Evolutionary conservation across 441 rosid species (phyloP), one percentile per base, ranked within the genome.

Genomic region (Arabidopsis lyrata): DNA sequence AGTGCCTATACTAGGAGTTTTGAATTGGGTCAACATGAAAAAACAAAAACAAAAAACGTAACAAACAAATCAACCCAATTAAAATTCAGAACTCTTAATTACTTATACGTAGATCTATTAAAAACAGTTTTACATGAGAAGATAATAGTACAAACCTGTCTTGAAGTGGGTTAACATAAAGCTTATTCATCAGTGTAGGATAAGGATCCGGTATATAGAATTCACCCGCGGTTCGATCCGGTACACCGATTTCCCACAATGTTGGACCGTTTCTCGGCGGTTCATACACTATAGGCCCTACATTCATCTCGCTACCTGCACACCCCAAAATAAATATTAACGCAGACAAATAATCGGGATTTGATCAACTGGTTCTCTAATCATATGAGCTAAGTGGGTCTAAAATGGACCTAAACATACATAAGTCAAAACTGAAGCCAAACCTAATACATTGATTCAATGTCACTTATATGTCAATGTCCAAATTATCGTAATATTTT

Each of bases 221-320:
- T 52, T 90, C 96, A 8, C 80, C 82, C 1, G 93, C 96, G 0
- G 84, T 77, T 12, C 96, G 86, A 31, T 90, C 91, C 10, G 93
- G 86, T 27, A 80, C 64, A 3, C 96, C 96, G 2, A 90, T 88
- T 81, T 88, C 90, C 96, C 96, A 90, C 48, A 88, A 36, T 0
- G 93, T 90, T 3, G 90, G 86, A 41, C 96, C 96, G 2, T 56
- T 81, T 81, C 96, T 83, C 0, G 91, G 91, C 16, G 96, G 85
- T 22, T 72, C 67, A 56, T 77, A 90, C 9, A 77, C 76, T n/a
- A 90, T 54, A 4, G 54, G 58, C 3, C 88, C 88, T 70, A 88
- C 36, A 14, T 78, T 65, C 39, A 79, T 53, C 8, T 31, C 1
- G 20, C 75, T 32, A 62, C 87, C 93, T 86, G 16, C 13, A 53